Evolutionary conservation across 169 alveolate species (phyloP).

Genomic region (Eimeria acervulina): DNA sequence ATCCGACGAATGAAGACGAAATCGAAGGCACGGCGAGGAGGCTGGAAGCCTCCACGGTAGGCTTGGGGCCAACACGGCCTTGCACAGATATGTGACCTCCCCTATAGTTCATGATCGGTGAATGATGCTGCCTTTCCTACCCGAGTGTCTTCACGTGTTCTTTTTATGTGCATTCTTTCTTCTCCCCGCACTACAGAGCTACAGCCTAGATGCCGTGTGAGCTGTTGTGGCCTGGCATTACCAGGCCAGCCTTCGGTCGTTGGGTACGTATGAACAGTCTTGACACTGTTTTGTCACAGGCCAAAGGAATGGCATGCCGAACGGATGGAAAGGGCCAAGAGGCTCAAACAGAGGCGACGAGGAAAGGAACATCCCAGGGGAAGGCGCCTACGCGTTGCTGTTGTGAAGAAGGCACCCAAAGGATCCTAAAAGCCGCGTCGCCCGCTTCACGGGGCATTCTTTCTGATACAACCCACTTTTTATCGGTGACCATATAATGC

Average conservation of each 20-base stretch:
- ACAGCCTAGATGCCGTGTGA: background rate
- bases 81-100: background rate
- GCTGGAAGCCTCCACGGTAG: slow-evolving; percentile 75
- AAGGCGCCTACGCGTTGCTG: background rate
- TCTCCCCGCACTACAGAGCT: background rate
- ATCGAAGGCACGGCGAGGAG: slow-evolving; percentile 61
- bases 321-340: slow-evolving; percentile 11
- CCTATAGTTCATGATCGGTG: background rate
- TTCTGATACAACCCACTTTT: background rate
- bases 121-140: background rate
- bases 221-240: background rate
- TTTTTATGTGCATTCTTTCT: background rate
- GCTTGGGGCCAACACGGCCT: background rate
- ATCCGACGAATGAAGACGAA: background rate
- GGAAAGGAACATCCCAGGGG: background rate
- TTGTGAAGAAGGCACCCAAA: background rate
- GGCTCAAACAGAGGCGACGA: background rate
- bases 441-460: background rate
- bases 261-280: background rate
- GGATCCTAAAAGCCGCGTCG: background rate
- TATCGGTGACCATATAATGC: background rate
- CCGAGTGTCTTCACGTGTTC: background rate
- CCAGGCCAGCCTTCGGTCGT: background rate
- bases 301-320: slow-evolving; percentile 39
- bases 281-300: background rate